Evolutionary conservation across 2,329 filamentous ascomycete species (phyloP).

Genomic region (Gyromitra esculenta): DNA sequence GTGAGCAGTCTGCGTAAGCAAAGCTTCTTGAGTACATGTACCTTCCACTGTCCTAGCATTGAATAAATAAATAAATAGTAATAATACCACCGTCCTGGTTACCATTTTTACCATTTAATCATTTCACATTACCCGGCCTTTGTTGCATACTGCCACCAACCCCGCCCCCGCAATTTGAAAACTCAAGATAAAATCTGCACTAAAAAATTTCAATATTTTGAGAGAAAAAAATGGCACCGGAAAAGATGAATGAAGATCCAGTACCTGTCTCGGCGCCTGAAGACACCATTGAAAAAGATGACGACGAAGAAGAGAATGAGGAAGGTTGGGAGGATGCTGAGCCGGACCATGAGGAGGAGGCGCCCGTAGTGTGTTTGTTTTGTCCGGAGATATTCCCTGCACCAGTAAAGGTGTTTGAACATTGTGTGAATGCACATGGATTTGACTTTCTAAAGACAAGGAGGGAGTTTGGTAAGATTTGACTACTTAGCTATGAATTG

Average conservation of each 20-base stretch:
- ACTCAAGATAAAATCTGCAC: conserved; percentile 7
- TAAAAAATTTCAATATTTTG: not conserved
- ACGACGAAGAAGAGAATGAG: conserved; percentile 39
- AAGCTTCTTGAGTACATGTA: too few relatives aligned
- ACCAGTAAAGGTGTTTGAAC: conserved; percentile 60
- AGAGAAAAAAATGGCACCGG: conserved; percentile 21
- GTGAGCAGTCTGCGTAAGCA: too few relatives aligned
- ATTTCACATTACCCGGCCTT: conserved; percentile 32
- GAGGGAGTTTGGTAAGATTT: conserved; percentile 60
- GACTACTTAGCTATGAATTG: not conserved
- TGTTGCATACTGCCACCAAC: not conserved
- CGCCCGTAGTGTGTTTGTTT: conserved; percentile 61
- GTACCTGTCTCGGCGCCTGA: not conserved
- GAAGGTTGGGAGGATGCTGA: conserved; percentile 63
- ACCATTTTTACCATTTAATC: not conserved
- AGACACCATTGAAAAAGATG: conserved; percentile 1
- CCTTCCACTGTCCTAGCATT: too few relatives aligned
- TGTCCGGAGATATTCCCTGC: conserved; percentile 60
- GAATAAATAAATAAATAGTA: not conserved
- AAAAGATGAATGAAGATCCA: conserved; percentile 1
- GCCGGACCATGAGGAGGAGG: conserved; percentile 60
- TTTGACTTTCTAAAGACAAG: conserved; percentile 61
- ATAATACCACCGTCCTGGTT: not conserved
- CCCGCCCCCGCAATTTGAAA: conserved; percentile 26
- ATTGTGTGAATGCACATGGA: conserved; percentile 60